A percentile compares a stretch with the other conserved stretches of the same genome.
phyloP scores from a whole-genome alignment of 495 filamentous ascomycete species.

The Daldinia childiae region DNA sequence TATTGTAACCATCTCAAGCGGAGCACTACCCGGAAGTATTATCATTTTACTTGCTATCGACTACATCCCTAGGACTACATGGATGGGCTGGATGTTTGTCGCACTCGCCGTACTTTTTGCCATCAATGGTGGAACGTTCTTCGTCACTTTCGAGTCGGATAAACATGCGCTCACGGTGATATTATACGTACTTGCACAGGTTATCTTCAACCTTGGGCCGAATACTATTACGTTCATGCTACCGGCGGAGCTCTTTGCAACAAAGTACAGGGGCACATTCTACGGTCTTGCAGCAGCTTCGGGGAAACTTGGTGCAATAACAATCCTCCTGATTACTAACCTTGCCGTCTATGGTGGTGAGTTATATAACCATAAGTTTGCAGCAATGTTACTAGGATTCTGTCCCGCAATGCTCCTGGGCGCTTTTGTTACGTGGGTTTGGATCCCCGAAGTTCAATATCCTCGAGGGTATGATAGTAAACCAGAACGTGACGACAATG shows the following conservation, averaged over 20 bases:
- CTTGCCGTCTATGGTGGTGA: conserved; percentile 23
- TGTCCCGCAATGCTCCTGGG: conserved; percentile 48
- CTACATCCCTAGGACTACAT: conserved; percentile 49
- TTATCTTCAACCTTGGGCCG: conserved; percentile 73
- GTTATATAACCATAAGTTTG: conserved; percentile 33
- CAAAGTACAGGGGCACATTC: conserved; percentile 51
- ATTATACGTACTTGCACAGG: conserved; percentile 67
- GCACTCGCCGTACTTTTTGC: conserved; percentile 52
- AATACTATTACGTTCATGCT: conserved; percentile 71
- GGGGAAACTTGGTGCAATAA: conserved; percentile 54
- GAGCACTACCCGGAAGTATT: conserved; percentile 51
- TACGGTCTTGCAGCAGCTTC: conserved; percentile 56
- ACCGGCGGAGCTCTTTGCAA: conserved; percentile 56
- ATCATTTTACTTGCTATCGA: conserved; percentile 51
- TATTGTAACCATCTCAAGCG: conserved; percentile 52
- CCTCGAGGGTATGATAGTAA: conserved; percentile 33
- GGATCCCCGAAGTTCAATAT: conserved; percentile 51
- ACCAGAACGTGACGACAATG: conserved; percentile 17
- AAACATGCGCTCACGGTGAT: conserved; percentile 60
- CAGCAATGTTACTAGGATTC: conserved; percentile 46
- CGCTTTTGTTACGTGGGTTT: conserved; percentile 49
- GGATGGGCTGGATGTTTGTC: conserved; percentile 52
- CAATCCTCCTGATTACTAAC: conserved; percentile 44
- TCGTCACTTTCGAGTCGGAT: conserved; percentile 42
- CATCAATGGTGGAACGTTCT: conserved; percentile 51